Base-by-base conservation (phyloP, 2,329 filamentous ascomycete genomes). In the Cladosporium sp. region DNA sequence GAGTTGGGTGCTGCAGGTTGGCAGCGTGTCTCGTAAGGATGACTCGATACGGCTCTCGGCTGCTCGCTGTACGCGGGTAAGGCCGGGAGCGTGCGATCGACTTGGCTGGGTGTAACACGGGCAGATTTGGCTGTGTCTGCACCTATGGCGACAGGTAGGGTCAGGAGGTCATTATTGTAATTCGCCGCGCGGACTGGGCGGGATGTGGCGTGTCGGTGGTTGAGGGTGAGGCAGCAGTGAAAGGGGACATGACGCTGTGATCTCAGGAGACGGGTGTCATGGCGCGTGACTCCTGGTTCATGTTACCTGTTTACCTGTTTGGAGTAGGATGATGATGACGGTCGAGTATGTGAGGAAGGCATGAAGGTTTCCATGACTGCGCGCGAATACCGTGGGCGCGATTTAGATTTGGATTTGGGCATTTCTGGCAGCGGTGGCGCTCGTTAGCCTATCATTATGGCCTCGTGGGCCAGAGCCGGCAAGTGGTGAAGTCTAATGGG, bases 101-200 rank as follows among this genome's bases (percentile, higher is more conserved):
- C 16, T 60, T 23, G 58, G 36, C 16, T 25, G 25, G 39, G 39
- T 32, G 51, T 32, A 21, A 54, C 51, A 54, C 51, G 21, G 28
- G 51, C 51, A 54, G 51, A 54, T 32, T 54, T n/a, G n/a, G n/a
- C n/a, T n/a, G n/a, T n/a, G n/a, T n/a, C n/a, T n/a, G n/a, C n/a
- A n/a, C n/a, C n/a, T n/a, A n/a, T n/a, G n/a, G n/a, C n/a, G n/a
- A n/a, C n/a, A n/a, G n/a, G n/a, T n/a, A n/a, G n/a, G 49, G n/a
- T 54, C 59, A 62, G 58, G 58, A 61, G 58, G 58, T 28, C 58
- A n/a, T n/a, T 18, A n/a, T 21, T 30, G 14, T 14, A n/a, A 23
- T 54, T 18, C 51, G 58, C 58, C 58, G 58, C 58, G 58, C 58
- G 58, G 58, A 61, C 43, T 61, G n/a, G 39, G 25, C 39, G 26